Evolutionary conservation across 163 green algal genomes (phyloP).

Genomic region (Coccomyxa subellipsoidea): DNA sequence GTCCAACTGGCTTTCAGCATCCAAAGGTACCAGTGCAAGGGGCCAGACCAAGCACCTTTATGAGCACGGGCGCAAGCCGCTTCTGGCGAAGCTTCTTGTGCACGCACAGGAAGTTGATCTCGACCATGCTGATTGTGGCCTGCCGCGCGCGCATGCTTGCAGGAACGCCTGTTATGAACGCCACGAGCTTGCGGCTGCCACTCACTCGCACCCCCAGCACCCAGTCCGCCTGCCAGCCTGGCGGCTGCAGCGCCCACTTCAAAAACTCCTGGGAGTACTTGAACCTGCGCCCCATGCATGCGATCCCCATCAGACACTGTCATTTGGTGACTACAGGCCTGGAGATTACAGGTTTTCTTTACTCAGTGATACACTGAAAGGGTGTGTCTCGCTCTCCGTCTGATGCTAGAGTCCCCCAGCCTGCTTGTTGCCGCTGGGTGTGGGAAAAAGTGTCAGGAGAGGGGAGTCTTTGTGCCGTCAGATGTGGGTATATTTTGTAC

Average conservation of each 20-base stretch:
- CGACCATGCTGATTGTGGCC: slow-evolving; percentile 69
- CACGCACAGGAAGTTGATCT: slow-evolving; percentile 99
- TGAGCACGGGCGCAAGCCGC: slow-evolving; percentile 93
- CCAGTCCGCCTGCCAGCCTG: slow-evolving; percentile 81
- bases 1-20: not conserved
- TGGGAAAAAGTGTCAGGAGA: too few relatives aligned
- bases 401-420: too few relatives aligned
- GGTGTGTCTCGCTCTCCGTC: too few relatives aligned
- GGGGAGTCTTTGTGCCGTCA: too few relatives aligned
- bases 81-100: slow-evolving; percentile 98
- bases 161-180: slow-evolving; percentile 93
- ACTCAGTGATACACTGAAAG: too few relatives aligned
- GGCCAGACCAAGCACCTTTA: slow-evolving; percentile 66
- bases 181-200: slow-evolving; percentile 74
- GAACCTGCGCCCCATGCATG: slow-evolving; percentile 58
- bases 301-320: too few relatives aligned
- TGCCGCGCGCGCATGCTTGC: slow-evolving; percentile 52
- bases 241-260: slow-evolving; percentile 89
- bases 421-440: too few relatives aligned
- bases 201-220: slow-evolving; percentile 86
- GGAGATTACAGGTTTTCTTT: too few relatives aligned
- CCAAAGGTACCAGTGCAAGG: not conserved
- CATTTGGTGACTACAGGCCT: too few relatives aligned
- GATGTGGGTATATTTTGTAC: too few relatives aligned
- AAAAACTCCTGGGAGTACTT: slow-evolving; percentile 92